Base-by-base conservation (phyloP, 257 asterid genomes). In the Anisodus acutangulus region DNA sequence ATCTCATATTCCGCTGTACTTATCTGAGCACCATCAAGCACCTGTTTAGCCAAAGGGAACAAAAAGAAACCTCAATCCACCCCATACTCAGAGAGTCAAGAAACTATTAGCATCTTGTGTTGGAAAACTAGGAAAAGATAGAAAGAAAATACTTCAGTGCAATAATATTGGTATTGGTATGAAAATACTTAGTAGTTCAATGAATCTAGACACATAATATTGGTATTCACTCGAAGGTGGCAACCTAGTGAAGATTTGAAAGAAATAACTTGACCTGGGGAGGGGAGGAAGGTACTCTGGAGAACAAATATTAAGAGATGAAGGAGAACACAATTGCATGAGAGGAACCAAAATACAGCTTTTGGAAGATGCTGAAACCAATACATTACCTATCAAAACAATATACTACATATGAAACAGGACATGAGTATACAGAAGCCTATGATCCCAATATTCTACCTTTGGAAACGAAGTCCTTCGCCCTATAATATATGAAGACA, bases 1-100 rank as follows among this genome's bases (percentile, higher is more conserved):
- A 91, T 89, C 94, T 97, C 98, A 80, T 90, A 94, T 68, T 93
- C 98, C 87, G 91, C 97, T 0, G 86, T 67, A 57, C 91, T 90
- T 35, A 97, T 90, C 70, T 89, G 90, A 35, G 98, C 96, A 47
- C 93, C 94, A 70, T 92, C 96, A 16, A 93, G 91, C 80, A 97
- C 95, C 99, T 97, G 78, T 57, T 71, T 51, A 80, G 54, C 76
- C 90, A 84, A 58, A 68, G 59, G 74, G 37, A 81, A 79, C 58
- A 68, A 41, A 64, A 43, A 22, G 78, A 41, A 70, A 74, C 13
- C 57, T 54, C 26, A 39, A 71, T 74, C 62, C 16, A 9, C 35
- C 59, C 8, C 49, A n/a, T 7, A 76, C 54, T 12, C 57, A 22
- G 0, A 59, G 13, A 26, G 64, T 82, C 60, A 43, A 81, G 39